Evolutionary conservation across 129 eudicot species (phyloP), one percentile per base, ranked within the genome.

Genomic region (Ambrosia artemisiifolia): DNA sequence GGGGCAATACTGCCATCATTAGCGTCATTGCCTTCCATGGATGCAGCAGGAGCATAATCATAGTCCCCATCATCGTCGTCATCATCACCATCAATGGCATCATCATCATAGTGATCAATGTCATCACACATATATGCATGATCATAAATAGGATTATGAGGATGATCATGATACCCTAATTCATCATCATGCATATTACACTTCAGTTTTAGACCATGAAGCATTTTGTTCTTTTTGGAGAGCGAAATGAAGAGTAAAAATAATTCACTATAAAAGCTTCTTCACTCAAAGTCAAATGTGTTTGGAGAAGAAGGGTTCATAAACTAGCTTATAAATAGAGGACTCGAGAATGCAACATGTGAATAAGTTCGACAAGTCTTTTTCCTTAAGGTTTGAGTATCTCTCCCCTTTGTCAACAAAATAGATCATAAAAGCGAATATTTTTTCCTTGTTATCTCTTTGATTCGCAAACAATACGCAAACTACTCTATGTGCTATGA

Each of bases 41-140:
- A 75, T 61, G 87, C 87, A 83, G 83, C 81, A 20, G 88, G 85
- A 11, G 85, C 85, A 38, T 60, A 80, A 73, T 83, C 83, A 63
- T 69, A 74, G 11, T 48, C 75, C 1, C 79, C 80, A 36, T 83
- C 84, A 42, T 79, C 83, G 14, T 50, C 72, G 0, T 72, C 79
- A n/a, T 83, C 85, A 51, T 75, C 82, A 11, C 71, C 87, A 64
- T 70, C 83, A 36, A 63, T 75, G 32, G 19, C 83, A 11, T 66
- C 81, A 10, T 72, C 71, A 54, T 17, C 47, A 42, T 2, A 60
- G 28, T 32, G 63, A 20, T 11, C 24, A 34, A 11, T 20, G 43
- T 70, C 75, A 68, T 53, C 66, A 62, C 44, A 67, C 13, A 42
- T 46, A 47, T 73, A 66, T 6, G 55, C 55, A 46, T 68, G 67